Evolutionary conservation across 1,284 basidiomycete species (phyloP).

Genomic region (Cryptococcus sp.): DNA sequence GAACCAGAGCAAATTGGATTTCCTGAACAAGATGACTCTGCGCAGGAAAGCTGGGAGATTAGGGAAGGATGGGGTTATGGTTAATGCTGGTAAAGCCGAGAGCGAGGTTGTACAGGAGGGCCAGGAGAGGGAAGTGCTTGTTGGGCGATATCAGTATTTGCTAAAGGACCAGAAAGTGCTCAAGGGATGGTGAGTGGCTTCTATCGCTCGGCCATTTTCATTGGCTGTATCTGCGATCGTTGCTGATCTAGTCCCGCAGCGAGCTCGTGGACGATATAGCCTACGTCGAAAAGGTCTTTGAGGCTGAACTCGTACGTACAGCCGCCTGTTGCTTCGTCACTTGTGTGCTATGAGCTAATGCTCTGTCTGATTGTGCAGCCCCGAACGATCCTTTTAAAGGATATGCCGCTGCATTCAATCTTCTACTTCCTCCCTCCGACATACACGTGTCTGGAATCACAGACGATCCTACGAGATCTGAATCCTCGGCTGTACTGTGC

Average conservation of each 20-base stretch:
- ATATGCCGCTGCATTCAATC: conserved; percentile 66
- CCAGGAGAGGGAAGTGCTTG: conserved; percentile 35
- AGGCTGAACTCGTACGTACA: conserved; percentile 48
- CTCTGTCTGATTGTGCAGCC: conserved; percentile 57
- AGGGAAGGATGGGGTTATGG: conserved; percentile 48
- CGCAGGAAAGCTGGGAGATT: conserved; percentile 42
- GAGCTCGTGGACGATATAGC: conserved; percentile 36
- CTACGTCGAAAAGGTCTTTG: conserved; percentile 48
- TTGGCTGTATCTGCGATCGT: no score
- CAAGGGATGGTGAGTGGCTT: conserved; percentile 32
- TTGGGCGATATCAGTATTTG: conserved; percentile 39
- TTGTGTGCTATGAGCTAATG: neutral
- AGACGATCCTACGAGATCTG: conserved; percentile 60
- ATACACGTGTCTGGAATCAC: conserved; percentile 61
- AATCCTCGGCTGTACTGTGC: conserved; percentile 50
- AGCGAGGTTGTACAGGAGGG: conserved; percentile 7
- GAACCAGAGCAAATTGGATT: conserved; percentile 48
- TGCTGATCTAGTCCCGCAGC: conserved; percentile 19
- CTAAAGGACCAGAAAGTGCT: conserved; percentile 38
- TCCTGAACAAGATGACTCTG: conserved; percentile 52
- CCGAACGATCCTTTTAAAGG: conserved; percentile 67
- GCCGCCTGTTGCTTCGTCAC: neutral
- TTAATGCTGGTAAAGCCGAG: conserved; percentile 25
- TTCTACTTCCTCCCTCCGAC: conserved; percentile 76
- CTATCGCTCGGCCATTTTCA: conserved; percentile 9